Evolutionary conservation across 2,329 filamentous ascomycete species (phyloP).

Genomic region (Aspergillus pseudoglaucus): DNA sequence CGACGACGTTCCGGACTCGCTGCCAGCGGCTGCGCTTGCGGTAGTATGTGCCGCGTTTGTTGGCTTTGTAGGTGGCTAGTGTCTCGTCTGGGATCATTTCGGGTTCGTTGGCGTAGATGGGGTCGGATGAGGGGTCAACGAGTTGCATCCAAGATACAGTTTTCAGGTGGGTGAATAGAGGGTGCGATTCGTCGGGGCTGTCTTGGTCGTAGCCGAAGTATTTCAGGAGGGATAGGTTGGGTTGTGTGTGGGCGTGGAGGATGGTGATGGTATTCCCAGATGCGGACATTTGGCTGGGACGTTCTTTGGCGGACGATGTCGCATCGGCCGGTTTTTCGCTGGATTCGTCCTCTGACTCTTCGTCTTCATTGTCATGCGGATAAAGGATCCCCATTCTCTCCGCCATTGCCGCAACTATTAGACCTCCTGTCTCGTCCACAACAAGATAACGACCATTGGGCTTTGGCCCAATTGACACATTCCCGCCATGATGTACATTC

Average conservation of each 20-base stretch:
- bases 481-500: slow-evolving; percentile 72
- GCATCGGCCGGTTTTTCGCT: not conserved
- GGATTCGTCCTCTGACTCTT: slow-evolving; percentile 18
- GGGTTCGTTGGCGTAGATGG: slow-evolving; percentile 63
- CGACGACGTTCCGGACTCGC: slow-evolving; percentile 63
- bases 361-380: slow-evolving; percentile 26
- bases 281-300: slow-evolving; percentile 30
- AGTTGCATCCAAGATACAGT: slow-evolving; percentile 89
- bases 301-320: slow-evolving; percentile 16
- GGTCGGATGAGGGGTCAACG: slow-evolving; percentile 67
- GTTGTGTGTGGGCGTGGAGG: slow-evolving; percentile 63
- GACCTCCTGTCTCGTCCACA: slow-evolving; percentile 78
- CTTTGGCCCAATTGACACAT: slow-evolving; percentile 19
- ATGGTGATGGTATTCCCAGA: slow-evolving; percentile 53
- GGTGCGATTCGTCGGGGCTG: slow-evolving; percentile 61
- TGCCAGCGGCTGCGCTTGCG: slow-evolving; percentile 83
- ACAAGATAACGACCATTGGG: slow-evolving; percentile 66
- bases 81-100: slow-evolving; percentile 52
- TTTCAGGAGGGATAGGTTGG: slow-evolving; percentile 80
- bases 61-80: slow-evolving; percentile 68
- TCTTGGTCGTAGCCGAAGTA: slow-evolving; percentile 81
- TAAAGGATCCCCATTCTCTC: slow-evolving; percentile 83
- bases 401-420: slow-evolving; percentile 75
- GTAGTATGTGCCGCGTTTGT: slow-evolving; percentile 76
- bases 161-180: slow-evolving; percentile 73